phyloP scores from a whole-genome alignment of 768 basidiomycete species.

The Leccinum arenicola region DNA sequence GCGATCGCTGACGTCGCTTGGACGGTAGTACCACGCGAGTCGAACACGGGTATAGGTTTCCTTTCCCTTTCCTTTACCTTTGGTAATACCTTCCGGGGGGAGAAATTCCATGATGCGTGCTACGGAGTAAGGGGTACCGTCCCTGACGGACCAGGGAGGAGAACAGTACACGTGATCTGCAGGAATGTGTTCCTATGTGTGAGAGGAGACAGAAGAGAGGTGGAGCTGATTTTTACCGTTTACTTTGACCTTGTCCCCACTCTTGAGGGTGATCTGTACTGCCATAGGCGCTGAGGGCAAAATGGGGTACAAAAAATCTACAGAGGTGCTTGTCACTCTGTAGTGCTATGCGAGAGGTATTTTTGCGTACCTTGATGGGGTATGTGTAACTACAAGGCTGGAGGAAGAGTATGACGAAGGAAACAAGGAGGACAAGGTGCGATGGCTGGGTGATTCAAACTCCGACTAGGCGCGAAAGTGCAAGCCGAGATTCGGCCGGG shows the following conservation, averaged over 20 bases:
- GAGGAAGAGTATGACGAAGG: slow-evolving; percentile 29
- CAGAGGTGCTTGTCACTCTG: slow-evolving; percentile 4
- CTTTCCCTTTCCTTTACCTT: slow-evolving; percentile 62
- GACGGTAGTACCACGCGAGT: slow-evolving; percentile 95
- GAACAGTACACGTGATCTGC: slow-evolving; percentile 97
- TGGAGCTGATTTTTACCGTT: slow-evolving; percentile 60
- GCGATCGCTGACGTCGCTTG: slow-evolving; percentile 92
- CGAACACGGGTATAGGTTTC: slow-evolving; percentile 80
- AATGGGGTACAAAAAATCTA: slow-evolving; percentile 30
- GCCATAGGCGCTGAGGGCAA: slow-evolving; percentile 23
- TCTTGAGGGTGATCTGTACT: slow-evolving; percentile 61
- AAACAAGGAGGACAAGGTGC: slow-evolving; percentile 36
- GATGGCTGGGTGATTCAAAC: slow-evolving; percentile 35
- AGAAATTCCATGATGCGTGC: slow-evolving; percentile 97
- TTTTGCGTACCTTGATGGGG: slow-evolving; percentile 24
- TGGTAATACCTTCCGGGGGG: slow-evolving; percentile 70
- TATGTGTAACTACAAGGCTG: slow-evolving; percentile 20
- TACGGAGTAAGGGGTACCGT: slow-evolving; percentile 93
- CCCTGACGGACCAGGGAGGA: slow-evolving; percentile 86
- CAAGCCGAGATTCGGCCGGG: slow-evolving; percentile 8
- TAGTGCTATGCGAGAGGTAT: slow-evolving; percentile 3
- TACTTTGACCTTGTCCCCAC: slow-evolving; percentile 79
- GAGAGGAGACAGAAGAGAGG: slow-evolving; percentile 14
- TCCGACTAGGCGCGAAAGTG: slow-evolving; percentile 36
- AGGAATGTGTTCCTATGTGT: slow-evolving; percentile 32